Evolutionary conservation across 2,329 filamentous ascomycete genomes (phyloP), one percentile per base, ranked within the genome.

Genomic region (Macrophomina tecta): DNA sequence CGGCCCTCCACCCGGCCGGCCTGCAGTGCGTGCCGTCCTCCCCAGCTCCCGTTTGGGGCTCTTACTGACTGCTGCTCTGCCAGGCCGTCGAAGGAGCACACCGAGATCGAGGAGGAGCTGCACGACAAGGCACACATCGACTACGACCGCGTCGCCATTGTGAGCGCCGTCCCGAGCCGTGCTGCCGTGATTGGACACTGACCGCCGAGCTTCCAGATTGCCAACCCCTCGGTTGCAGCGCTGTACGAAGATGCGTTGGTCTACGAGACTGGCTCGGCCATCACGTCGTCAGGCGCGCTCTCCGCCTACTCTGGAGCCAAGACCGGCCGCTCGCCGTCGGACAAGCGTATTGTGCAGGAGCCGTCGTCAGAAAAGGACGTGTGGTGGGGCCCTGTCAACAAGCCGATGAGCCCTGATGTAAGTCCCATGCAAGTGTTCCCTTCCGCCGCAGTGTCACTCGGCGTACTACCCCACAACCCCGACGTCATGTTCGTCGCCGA

Each of bases 371-470:
- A 97, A 81, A 90, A 95, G 67, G 89, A 99, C 69, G 87, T 99
- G 77, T 99, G 95, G 95, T 98, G 95, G 95, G 95, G 95, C 76
- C 94, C 95, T 66, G 95, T 99, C 73, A 99, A 99, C 87, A 98
- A 98, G 89, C 92, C 94, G 78, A 99, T 99, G 95, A 90, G 89
- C 73, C 88, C 93, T 75, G 94, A 98, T 81, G 95, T 98, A 90
- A 89, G 92, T 84, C 12, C 9, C 42, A 62, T 49, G 58, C 58
- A 62, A 30, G 58, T 51, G 58, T 48, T 62, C 53, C 55, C 23
- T 66, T 52, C 32, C 46, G 55, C 53, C 64, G 36, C 46, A 28
- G 53, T 52, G 46, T 61, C 14, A 46, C 51, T 65, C 52, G 23
- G 42, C 53, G 64, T 56, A 52, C 68, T 63, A 68, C 65, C 67